phyloP scores from a whole-genome alignment of 345 rosid genomes.

The Dimocarpus longan region DNA sequence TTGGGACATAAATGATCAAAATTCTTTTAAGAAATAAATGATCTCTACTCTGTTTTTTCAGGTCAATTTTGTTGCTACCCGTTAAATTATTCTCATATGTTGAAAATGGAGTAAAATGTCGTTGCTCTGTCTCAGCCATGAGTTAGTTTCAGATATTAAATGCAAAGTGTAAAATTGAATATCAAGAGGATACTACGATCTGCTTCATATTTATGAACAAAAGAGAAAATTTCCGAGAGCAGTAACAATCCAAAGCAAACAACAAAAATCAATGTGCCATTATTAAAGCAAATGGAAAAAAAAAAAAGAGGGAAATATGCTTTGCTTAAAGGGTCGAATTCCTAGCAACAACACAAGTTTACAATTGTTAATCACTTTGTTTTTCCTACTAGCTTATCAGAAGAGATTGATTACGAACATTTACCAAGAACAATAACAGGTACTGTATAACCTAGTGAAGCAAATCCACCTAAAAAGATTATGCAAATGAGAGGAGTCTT shows the following conservation, averaged over 20 bases:
- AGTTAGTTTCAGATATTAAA: background rate
- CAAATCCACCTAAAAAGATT: background rate
- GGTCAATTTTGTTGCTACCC: too few relatives aligned
- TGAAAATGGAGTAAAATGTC: background rate
- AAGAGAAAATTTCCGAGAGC: background rate
- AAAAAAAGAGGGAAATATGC: background rate
- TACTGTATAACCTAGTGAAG: background rate
- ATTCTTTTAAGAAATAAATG: too few relatives aligned
- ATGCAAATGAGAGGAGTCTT: background rate
- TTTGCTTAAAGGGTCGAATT: background rate
- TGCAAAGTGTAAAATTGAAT: background rate
- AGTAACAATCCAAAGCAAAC: background rate
- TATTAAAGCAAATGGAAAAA: background rate
- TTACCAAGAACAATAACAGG: background rate
- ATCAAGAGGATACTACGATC: background rate
- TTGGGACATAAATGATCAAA: too few relatives aligned
- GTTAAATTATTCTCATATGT: background rate
- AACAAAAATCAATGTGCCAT: too few relatives aligned
- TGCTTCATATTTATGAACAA: too few relatives aligned
- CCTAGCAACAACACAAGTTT: too few relatives aligned
- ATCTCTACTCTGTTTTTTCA: too few relatives aligned
- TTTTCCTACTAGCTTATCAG: background rate
- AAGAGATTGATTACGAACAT: background rate
- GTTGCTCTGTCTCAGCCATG: background rate
- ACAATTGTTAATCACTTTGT: too few relatives aligned